A percentile compares a stretch with the other conserved stretches of the same genome.
These are phyloP conservation scores for Penicillium maclennaniae DNA, from an alignment of 495 filamentous ascomycete genomes.

Conservation along the genomic window DNA sequence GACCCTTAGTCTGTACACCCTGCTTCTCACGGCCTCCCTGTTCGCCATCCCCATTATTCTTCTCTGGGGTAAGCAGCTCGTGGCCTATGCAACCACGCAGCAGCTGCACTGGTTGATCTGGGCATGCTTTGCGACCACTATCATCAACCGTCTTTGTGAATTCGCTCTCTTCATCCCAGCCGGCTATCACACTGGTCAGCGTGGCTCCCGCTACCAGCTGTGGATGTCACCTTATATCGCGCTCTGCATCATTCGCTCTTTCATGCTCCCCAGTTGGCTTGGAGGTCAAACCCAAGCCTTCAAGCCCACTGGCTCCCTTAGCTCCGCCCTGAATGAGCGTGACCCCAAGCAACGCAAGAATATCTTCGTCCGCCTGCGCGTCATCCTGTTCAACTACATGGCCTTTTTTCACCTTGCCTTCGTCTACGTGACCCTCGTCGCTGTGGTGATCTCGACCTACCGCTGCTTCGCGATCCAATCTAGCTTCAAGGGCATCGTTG, in stretches of 20 bases:
- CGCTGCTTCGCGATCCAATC: slow-evolving; percentile 29
- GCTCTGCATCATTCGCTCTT: slow-evolving; percentile 39
- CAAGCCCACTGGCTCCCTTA: slow-evolving; percentile 33
- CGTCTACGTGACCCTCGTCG: slow-evolving; percentile 39
- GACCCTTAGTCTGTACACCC: slow-evolving; percentile 39
- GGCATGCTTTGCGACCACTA: slow-evolving; percentile 38
- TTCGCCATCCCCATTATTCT: slow-evolving; percentile 47
- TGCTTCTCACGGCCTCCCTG: slow-evolving; percentile 39
- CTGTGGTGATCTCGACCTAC: slow-evolving; percentile 32
- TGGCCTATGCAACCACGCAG: slow-evolving; percentile 37
- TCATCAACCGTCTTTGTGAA: slow-evolving; percentile 41
- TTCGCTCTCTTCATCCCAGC: slow-evolving; percentile 41
- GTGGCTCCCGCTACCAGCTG: slow-evolving; percentile 37
- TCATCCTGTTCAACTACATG: slow-evolving; percentile 35
- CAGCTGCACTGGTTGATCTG: slow-evolving; percentile 49
- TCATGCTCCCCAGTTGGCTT: slow-evolving; percentile 43
- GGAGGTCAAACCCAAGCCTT: slow-evolving; percentile 35
- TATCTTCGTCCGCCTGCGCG: slow-evolving; percentile 27
- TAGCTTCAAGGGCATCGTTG: slow-evolving; percentile 25
- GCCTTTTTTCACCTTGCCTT: slow-evolving; percentile 36
- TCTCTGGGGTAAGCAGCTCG: slow-evolving; percentile 40
- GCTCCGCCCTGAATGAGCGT: slow-evolving; percentile 31
- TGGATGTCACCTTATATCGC: slow-evolving; percentile 48
- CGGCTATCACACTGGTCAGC: slow-evolving; percentile 42
- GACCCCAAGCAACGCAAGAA: slow-evolving; percentile 29